phyloP scores from a whole-genome alignment of 1,139 yeast species.

The Diutina catenulata region DNA sequence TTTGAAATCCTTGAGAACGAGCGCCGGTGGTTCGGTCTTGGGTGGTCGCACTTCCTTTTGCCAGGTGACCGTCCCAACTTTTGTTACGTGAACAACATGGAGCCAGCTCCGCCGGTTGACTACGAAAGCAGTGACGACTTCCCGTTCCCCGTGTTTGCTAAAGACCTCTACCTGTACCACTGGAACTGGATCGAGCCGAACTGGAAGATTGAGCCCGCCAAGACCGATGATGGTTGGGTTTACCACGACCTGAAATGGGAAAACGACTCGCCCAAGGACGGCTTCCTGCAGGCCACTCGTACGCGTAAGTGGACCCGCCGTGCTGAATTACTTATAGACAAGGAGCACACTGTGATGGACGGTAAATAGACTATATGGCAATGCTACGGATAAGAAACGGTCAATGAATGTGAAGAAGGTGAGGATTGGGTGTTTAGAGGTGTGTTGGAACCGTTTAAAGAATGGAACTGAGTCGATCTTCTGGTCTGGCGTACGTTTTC shows the following conservation, averaged over 20 bases:
- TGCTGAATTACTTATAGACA: conserved; percentile 35
- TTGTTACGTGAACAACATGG: conserved; percentile 22
- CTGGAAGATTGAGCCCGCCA: conserved; percentile 36
- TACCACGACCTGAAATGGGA: conserved; percentile 44
- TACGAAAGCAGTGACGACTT: conserved; percentile 13
- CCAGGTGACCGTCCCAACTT: conserved; percentile 42
- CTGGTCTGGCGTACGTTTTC: too few relatives aligned
- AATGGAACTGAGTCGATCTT: too few relatives aligned
- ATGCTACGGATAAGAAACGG: too few relatives aligned
- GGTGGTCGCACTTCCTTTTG: conserved; percentile 41
- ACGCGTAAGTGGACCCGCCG: conserved; percentile 38
- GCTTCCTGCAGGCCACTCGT: conserved; percentile 39
- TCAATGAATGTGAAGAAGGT: too few relatives aligned
- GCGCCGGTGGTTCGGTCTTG: conserved; percentile 51
- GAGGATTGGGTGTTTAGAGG: too few relatives aligned
- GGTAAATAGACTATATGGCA: too few relatives aligned
- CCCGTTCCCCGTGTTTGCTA: conserved; percentile 36
- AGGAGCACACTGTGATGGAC: conserved; percentile 19
- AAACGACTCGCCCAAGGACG: conserved; percentile 27
- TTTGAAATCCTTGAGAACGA: conserved; percentile 47
- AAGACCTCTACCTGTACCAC: conserved; percentile 26
- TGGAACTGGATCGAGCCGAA: conserved; percentile 47
- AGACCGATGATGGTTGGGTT: conserved; percentile 36
- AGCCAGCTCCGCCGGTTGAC: conserved; percentile 6
- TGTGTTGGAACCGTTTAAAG: too few relatives aligned